Conservation (phyloP, 352 stramenopile species). For the Globisporangium cystogenes region DNA sequence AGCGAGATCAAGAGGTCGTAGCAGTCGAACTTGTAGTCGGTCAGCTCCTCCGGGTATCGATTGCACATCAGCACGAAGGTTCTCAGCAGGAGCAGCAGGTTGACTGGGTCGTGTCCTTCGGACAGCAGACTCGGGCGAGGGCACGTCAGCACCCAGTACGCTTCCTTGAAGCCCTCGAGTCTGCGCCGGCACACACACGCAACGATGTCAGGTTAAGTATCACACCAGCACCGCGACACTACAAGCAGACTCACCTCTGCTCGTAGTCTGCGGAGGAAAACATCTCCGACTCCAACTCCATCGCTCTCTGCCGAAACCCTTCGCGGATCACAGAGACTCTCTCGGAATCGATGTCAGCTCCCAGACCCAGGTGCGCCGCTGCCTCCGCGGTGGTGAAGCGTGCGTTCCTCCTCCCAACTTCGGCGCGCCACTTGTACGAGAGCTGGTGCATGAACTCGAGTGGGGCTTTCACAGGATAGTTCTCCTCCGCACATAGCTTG, state of each 20-base stretch:
- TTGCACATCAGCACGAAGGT: conserved; percentile 65
- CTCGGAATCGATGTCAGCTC: conserved; percentile 4
- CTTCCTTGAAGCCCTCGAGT: conserved; percentile 45
- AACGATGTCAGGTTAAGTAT: neutral
- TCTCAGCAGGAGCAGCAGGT: conserved; percentile 60
- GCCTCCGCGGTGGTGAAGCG: conserved; percentile 34
- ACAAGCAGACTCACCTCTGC: conserved; percentile 27
- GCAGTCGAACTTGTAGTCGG: conserved; percentile 55
- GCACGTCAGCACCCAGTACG: conserved; percentile 61
- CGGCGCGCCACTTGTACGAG: conserved; percentile 72
- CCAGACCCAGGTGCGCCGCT: conserved; percentile 28
- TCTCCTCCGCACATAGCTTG: conserved; percentile 86
- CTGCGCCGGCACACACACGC: conserved; percentile 10
- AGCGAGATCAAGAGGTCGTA: conserved; percentile 61
- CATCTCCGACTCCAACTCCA: conserved; percentile 24
- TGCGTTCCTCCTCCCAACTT: conserved; percentile 34
- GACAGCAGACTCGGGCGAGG: conserved; percentile 63
- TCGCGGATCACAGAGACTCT: conserved; percentile 29
- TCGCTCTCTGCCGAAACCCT: conserved; percentile 50
- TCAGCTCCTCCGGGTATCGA: conserved; percentile 45
- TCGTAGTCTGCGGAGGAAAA: conserved; percentile 23
- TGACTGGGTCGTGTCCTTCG: conserved; percentile 61
- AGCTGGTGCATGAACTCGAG: conserved; percentile 83
- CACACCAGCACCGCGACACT: neutral
- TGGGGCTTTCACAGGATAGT: conserved; percentile 83